Evolutionary conservation across 768 basidiomycete genomes (phyloP).

Genomic region (Coprinopsis sp.): DNA sequence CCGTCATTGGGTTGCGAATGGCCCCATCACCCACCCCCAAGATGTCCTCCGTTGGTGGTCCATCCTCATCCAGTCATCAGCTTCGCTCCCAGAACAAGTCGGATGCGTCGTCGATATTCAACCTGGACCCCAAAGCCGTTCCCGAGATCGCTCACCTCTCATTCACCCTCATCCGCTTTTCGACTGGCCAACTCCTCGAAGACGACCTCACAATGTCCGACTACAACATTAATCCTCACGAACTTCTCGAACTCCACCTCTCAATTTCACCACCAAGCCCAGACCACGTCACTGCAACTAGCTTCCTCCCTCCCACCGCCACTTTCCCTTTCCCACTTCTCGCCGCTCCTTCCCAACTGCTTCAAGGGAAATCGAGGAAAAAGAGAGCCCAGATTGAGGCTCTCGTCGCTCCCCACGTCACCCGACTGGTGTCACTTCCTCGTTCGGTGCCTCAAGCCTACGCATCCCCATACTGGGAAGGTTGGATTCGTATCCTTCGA

Average conservation of each 20-base stretch:
- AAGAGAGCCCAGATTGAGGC: constrained; percentile 1
- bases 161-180: constrained; percentile 58
- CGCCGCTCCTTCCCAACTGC: constrained; percentile 7
- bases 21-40: neutral
- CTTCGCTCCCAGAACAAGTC: neutral
- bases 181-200: constrained; percentile 67
- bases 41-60: neutral
- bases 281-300: constrained; percentile 12
- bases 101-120: neutral
- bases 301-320: constrained; percentile 7
- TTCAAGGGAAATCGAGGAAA: constrained; percentile 8
- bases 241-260: constrained; percentile 68
- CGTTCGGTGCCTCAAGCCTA: constrained; percentile 26
- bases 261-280: constrained; percentile 8
- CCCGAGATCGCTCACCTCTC: constrained; percentile 11
- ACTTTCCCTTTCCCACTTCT: constrained; percentile 13
- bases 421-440: constrained; percentile 16
- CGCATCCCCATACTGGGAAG: constrained; percentile 56
- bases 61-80: constrained; percentile 3
- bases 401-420: constrained; percentile 17
- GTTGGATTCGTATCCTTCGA: constrained; percentile 47
- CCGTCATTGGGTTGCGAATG: too few species aligned
- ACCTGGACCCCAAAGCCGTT: neutral
- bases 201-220: constrained; percentile 54
- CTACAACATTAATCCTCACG: constrained; percentile 57